Base-by-base conservation (phyloP, 2,329 filamentous ascomycete species). In the Lecanosticta acicola region DNA sequence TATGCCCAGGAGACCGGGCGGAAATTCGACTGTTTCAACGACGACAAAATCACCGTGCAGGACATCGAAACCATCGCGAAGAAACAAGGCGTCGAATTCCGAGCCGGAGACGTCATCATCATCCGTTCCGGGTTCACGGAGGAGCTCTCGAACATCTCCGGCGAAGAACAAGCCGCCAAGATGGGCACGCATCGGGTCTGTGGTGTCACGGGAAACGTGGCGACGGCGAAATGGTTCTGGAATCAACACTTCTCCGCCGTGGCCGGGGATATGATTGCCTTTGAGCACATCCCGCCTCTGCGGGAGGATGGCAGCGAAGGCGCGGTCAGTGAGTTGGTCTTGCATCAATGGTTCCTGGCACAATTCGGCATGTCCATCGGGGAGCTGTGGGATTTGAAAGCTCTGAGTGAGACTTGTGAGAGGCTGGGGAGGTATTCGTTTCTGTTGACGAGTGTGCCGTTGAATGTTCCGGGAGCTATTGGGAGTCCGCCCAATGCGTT, bases 1-100 rank as follows among this genome's bases (percentile, higher is more conserved):
- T 87, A 82, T 74, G 80, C 81, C 1, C 69, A 71, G 14, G 66
- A 67, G 32, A 72, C 80, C 37, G 74, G 73, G 26, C 75, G 83
- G 43, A 56, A 70, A 39, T 79, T 79, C 32, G 73, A 83, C 47
- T 67, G 79, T 1, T 72, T 76, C 51, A 79, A 77, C 13, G 45
- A 50, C 24, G 54, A 66, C 46, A 50, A 55, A 29, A 77, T 81
- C 40, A 65, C 73, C 0, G 57, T 74, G 1, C 59, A 61, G 0
- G 62, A 65, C 1, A 62, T 80, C 1, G 60, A 72, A 39, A 61
- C 67, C 18, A 66, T 78, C 7, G 72, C 72, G 0, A 58, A 62
- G 45, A 65, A 66, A 34, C 68, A 77, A 53, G 65, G 67, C 16
- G 68, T 70, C 0, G 59, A 63, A 1, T 68, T 78, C 34, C 65